These are phyloP conservation scores for Maudiozyma turicensis DNA, from an alignment of 805 yeast species.

Conservation along the genomic window DNA sequence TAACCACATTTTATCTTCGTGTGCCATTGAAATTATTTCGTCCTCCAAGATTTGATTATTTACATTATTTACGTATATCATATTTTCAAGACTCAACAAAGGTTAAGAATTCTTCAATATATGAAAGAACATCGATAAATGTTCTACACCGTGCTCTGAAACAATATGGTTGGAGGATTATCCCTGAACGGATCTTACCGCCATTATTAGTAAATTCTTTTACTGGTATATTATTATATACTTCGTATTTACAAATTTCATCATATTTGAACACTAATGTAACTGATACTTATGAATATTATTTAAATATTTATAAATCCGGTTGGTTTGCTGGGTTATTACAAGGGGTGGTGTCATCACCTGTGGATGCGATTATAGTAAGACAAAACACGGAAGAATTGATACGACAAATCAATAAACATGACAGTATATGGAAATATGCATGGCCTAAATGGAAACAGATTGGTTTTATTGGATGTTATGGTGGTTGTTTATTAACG, in stretches of 20 bases:
- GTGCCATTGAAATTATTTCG: conserved; percentile 79
- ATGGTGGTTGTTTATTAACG: conserved; percentile 80
- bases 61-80: conserved; percentile 53
- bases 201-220: conserved; percentile 83
- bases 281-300: neutral
- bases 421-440: conserved; percentile 69
- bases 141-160: conserved; percentile 60
- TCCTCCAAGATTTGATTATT: conserved; percentile 83
- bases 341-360: conserved; percentile 89
- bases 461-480: conserved; percentile 74
- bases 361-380: conserved; percentile 82
- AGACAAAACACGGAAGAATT: conserved; percentile 71
- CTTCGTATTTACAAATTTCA: conserved; percentile 42
- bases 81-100: neutral
- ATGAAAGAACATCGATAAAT: conserved; percentile 74
- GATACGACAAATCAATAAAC: conserved; percentile 43
- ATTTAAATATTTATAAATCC: conserved; percentile 54
- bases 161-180: conserved; percentile 75
- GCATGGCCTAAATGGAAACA: conserved; percentile 58
- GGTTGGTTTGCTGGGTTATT: conserved; percentile 81
- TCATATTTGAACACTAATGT: neutral
- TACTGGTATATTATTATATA: conserved; percentile 79
- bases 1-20: conserved; percentile 68
- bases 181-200: conserved; percentile 73
- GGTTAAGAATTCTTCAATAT: conserved; percentile 14